phyloP scores from a whole-genome alignment of 805 yeast species.

The Millerago galiae region DNA sequence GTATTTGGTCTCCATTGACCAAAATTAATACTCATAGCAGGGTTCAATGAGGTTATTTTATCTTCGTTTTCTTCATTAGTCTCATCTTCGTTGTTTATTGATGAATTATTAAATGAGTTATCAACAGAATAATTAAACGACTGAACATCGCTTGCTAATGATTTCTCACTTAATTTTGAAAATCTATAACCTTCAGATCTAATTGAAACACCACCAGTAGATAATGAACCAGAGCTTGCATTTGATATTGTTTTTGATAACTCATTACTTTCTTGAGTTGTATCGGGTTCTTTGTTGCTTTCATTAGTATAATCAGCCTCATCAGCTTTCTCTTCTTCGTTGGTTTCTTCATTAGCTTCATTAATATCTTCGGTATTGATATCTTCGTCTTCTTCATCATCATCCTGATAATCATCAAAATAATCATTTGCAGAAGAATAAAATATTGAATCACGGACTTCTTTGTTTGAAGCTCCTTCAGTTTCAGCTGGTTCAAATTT shows the following conservation, averaged over 20 bases:
- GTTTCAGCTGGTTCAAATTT: background rate
- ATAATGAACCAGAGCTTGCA: conserved; percentile 24
- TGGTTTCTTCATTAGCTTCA: background rate
- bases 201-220: conserved; percentile 27
- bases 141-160: conserved; percentile 11
- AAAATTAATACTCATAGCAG: conserved; percentile 33
- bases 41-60: conserved; percentile 11
- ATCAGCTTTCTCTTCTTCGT: background rate
- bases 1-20: conserved; percentile 61
- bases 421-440: conserved; percentile 21
- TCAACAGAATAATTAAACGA: background rate
- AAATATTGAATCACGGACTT: conserved; percentile 17
- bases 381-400: conserved; percentile 1
- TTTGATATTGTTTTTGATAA: background rate
- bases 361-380: background rate
- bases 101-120: conserved; percentile 6
- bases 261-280: background rate
- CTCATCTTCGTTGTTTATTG: conserved; percentile 6
- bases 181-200: conserved; percentile 20
- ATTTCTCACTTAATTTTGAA: conserved; percentile 21
- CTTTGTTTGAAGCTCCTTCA: background rate
- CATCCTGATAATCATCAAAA: conserved; percentile 22
- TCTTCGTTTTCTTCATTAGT: conserved; percentile 1
- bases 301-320: background rate
- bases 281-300: background rate